Percentiles rank a stretch among this genome's conserved stretches.
Conservation (phyloP, 495 filamentous ascomycete species). For the Xylaria venustula region DNA sequence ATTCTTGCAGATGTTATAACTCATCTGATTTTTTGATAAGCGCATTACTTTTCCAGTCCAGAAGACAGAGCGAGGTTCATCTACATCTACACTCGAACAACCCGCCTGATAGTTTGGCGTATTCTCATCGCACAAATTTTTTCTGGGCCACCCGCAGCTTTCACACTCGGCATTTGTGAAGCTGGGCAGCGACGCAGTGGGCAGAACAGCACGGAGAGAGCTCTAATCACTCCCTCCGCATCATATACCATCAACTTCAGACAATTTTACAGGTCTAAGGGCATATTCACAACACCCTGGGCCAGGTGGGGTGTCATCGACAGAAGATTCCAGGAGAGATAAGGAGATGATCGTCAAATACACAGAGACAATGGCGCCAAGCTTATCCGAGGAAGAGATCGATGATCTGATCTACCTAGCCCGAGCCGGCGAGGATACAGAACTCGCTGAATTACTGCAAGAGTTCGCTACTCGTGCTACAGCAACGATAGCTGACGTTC, state of each 20-base stretch:
- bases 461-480: slow-evolving; percentile 56
- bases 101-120: neutral
- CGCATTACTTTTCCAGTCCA: too few relatives aligned
- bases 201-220: neutral
- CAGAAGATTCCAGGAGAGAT: too few relatives aligned
- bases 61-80: neutral
- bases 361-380: slow-evolving; percentile 44
- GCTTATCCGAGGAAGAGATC: slow-evolving; percentile 70
- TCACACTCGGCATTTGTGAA: neutral
- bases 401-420: slow-evolving; percentile 87
- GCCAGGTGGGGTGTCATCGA: too few relatives aligned
- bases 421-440: slow-evolving; percentile 68
- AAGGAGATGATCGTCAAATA: too few relatives aligned
- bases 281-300: too few relatives aligned
- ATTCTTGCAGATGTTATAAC: neutral
- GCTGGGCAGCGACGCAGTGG: neutral
- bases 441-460: slow-evolving; percentile 61
- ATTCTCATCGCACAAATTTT: slow-evolving; percentile 17
- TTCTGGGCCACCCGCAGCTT: slow-evolving; percentile 1
- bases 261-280: neutral
- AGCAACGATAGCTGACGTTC: slow-evolving; percentile 52
- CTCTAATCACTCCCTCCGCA: neutral
- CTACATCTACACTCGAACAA: neutral
- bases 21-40: neutral
- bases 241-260: neutral